Base-by-base conservation (phyloP, 306 rosid genomes). In the Pyrus betulifolia region DNA sequence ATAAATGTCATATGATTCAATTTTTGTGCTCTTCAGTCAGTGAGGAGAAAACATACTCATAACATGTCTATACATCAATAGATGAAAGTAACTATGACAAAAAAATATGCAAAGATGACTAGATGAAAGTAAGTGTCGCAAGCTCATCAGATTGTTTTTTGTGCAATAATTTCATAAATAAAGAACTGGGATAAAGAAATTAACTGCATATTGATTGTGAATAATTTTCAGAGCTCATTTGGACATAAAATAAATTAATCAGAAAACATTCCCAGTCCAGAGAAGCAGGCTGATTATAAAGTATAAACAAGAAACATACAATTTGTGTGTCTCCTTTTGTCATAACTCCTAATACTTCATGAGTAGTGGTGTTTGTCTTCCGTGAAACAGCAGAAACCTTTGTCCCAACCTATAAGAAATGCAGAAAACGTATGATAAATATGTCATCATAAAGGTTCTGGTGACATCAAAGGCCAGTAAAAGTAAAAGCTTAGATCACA, bases 381-480 rank as follows among this genome's bases (percentile, higher is more conserved):
- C 96, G 80, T 7, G 99, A 92, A 82, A 95, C 97, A 65, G 98
- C 98, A 3, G 97, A 89, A 66, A 95, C 97, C 90, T 92, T 95
- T n/a, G 97, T 87, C 72, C 98, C 97, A 84, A 88, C 98, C 98
- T 95, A 66, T 11, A 73, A 38, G 51, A 82, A 78, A 74, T 70
- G 70, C 67, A 69, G 78, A 57, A 55, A 76, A 64, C 49, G 49
- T 57, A 38, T 27, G 63, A 42, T 61, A 58, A 35, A 74, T 51
- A 8, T 51, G 58, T 70, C 51, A 81, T 18, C n/a, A 55, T 54
- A 63, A 75, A 52, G 69, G 67, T 22, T 67, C 75, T 27, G 67
- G 31, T 28, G 60, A 67, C 9, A 25, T 51, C 68, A 23, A 45
- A 72, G 35, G 38, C 60, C 15, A 75, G 40, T 68, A 75, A 81